Conservation (phyloP, 2,329 filamentous ascomycete genomes). For the Sclerotinia nivalis region DNA sequence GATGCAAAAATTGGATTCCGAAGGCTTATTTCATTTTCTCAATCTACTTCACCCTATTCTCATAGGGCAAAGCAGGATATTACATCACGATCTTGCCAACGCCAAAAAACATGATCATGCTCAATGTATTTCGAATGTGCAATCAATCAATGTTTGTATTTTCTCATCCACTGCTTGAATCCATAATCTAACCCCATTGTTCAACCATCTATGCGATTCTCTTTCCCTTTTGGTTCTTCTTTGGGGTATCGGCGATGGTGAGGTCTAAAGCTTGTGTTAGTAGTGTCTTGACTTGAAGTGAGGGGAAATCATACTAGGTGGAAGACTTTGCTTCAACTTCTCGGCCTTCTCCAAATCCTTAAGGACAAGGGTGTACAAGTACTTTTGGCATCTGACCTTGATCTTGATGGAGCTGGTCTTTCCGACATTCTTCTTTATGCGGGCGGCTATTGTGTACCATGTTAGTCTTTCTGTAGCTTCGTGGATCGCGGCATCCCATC, state of each 20-base stretch:
- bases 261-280: constrained; percentile 48
- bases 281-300: neutral
- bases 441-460: constrained; percentile 61
- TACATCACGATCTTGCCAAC: constrained; percentile 19
- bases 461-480: constrained; percentile 28
- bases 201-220: constrained; percentile 37
- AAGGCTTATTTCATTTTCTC: constrained; percentile 18
- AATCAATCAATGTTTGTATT: constrained; percentile 18
- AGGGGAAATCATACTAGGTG: constrained; percentile 73
- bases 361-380: constrained; percentile 97
- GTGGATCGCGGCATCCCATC: neutral
- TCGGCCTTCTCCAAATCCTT: constrained; percentile 99
- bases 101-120: constrained; percentile 5
- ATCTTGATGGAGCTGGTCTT: constrained; percentile 95
- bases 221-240: constrained; percentile 56
- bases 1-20: neutral
- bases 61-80: constrained; percentile 10
- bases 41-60: neutral
- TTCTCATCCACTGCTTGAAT: constrained; percentile 24
- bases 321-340: constrained; percentile 99
- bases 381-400: constrained; percentile 98
- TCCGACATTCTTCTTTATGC: constrained; percentile 83
- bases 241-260: constrained; percentile 59
- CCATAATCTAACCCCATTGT: constrained; percentile 3
- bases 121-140: constrained; percentile 19